Conservation (phyloP, 176 grass and related monocot species). For the Eragrostis nindensis region DNA sequence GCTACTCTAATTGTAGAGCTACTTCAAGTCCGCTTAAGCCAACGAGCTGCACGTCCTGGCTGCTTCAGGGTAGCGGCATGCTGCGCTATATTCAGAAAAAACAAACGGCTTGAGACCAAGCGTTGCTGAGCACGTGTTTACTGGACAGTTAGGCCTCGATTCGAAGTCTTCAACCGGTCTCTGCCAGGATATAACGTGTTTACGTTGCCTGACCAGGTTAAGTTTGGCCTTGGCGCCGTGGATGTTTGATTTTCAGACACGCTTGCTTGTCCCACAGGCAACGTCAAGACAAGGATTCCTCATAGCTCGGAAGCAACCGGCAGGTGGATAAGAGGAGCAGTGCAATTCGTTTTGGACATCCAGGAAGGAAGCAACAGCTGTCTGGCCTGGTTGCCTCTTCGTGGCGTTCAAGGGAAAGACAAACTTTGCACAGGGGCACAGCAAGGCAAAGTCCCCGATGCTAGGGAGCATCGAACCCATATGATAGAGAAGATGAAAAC, state of each 20-base stretch:
- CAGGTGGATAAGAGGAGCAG: constrained; percentile 21
- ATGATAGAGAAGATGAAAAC: neutral
- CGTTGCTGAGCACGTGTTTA: neutral
- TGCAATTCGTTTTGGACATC: constrained; percentile 31
- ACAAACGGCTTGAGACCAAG: neutral
- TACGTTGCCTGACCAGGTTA: neutral
- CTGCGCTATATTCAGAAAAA: constrained; percentile 25
- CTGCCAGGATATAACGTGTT: too few relatives aligned
- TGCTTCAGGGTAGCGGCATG: too few relatives aligned
- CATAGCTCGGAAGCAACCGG: constrained; percentile 38
- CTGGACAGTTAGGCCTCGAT: neutral
- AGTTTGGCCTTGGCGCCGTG: neutral
- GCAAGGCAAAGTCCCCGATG: constrained; percentile 2
- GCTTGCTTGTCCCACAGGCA: constrained; percentile 46
- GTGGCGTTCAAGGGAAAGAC: constrained; percentile 32
- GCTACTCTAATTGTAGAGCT: neutral
- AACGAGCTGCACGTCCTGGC: neutral
- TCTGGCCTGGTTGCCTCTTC: constrained; percentile 4
- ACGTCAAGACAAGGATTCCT: constrained; percentile 21
- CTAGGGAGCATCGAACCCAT: constrained; percentile 16
- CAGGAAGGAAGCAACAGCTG: constrained; percentile 38
- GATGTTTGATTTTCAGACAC: neutral
- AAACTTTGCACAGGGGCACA: neutral
- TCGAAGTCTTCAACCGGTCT: neutral
- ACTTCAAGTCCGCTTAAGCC: neutral